Conservation (phyloP, 306 rosid genomes). For the Heteromeles arbutifolia region DNA sequence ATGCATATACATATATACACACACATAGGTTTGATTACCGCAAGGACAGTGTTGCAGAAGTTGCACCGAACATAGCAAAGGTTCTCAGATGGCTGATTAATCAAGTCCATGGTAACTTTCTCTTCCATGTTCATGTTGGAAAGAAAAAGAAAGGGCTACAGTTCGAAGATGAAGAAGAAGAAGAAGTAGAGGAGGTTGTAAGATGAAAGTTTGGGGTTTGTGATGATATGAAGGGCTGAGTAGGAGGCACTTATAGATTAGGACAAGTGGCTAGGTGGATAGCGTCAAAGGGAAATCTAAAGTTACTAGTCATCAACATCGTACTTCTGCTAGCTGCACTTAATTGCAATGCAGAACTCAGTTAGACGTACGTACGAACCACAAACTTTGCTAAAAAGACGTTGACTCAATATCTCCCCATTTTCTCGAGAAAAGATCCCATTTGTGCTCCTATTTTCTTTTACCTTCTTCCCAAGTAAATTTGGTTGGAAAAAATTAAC, state of each 20-base stretch:
- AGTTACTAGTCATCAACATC: background rate
- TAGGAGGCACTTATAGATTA: background rate
- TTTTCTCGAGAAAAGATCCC: background rate
- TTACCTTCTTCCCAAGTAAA: background rate
- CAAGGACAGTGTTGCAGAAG: constrained; percentile 94
- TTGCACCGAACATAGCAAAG: constrained; percentile 96
- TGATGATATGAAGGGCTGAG: background rate
- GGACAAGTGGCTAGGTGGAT: background rate
- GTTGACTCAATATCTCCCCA: constrained; percentile 4
- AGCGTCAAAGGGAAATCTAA: background rate
- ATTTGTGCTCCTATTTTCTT: no score
- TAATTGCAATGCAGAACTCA: constrained; percentile 22
- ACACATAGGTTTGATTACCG: constrained; percentile 36
- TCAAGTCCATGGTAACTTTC: constrained; percentile 61
- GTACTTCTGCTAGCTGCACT: constrained; percentile 10
- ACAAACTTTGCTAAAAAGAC: constrained; percentile 7
- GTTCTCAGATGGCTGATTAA: constrained; percentile 63
- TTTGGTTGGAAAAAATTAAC: background rate
- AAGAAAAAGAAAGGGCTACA: background rate
- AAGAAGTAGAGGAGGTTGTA: background rate
- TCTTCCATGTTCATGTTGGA: constrained; percentile 59
- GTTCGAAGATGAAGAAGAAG: constrained; percentile 1
- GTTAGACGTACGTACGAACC: constrained; percentile 22
- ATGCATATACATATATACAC: background rate
- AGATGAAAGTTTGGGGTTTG: constrained; percentile 30